Evolutionary conservation across 768 basidiomycete species (phyloP).

Genomic region (Rhodotorula taiwanensis): DNA sequence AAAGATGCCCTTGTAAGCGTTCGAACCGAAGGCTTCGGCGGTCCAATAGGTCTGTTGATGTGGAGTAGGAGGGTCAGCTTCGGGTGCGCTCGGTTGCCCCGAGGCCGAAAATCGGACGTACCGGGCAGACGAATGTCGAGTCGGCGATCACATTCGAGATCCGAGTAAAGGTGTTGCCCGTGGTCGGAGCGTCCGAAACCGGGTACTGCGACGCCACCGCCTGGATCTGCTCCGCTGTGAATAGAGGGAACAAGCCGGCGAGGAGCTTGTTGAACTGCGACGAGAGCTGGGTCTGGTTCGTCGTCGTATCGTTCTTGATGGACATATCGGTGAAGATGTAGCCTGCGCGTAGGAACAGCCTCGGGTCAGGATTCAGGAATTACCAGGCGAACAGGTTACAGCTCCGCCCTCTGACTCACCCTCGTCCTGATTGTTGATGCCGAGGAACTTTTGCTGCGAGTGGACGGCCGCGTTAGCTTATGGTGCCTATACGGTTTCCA

Average conservation of each 20-base stretch:
- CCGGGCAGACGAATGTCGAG: background rate
- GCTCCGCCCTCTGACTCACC: no score
- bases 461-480: no score
- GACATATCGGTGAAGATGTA: background rate
- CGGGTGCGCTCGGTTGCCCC: no score
- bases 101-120: no score
- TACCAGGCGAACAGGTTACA: no score
- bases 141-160: background rate
- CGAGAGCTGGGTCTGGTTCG: conserved; percentile 12
- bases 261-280: conserved; percentile 9
- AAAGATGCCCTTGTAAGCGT: background rate
- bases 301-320: conserved; percentile 14
- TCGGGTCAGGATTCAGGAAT: no score
- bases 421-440: conserved; percentile 1
- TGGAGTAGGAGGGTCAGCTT: no score
- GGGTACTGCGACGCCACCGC: background rate
- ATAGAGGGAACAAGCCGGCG: conserved; percentile 16
- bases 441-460: background rate
- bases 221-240: background rate
- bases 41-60: background rate
- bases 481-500: no score
- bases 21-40: background rate
- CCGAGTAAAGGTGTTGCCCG: background rate
- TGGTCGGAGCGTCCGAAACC: background rate
- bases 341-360: background rate